These are phyloP conservation scores for Saccharomyces pastorianus DNA, from an alignment of 1,139 yeast species.

Conservation along the genomic window DNA sequence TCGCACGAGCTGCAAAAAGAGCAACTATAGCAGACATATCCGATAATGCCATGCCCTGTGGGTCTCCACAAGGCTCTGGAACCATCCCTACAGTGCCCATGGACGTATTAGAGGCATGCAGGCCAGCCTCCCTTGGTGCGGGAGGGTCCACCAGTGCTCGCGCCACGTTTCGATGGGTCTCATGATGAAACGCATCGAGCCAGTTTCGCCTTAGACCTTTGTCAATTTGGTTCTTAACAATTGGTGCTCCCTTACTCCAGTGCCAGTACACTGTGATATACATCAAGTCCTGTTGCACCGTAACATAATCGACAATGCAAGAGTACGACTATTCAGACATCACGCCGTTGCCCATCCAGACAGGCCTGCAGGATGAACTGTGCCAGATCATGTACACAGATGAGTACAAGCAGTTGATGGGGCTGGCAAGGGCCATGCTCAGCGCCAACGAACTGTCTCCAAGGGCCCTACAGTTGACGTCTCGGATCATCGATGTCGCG, in stretches of 20 bases:
- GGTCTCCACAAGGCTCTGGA: background rate
- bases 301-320: slow-evolving; percentile 1
- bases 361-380: slow-evolving; percentile 41
- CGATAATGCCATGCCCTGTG: background rate
- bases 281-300: slow-evolving; percentile 1
- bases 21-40: slow-evolving; percentile 13
- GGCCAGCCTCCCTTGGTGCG: too few relatives aligned
- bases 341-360: slow-evolving; percentile 16
- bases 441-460: slow-evolving; percentile 53
- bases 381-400: slow-evolving; percentile 74
- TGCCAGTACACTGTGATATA: background rate
- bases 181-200: background rate
- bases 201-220: background rate
- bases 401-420: slow-evolving; percentile 57
- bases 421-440: slow-evolving; percentile 56
- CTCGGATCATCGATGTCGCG: slow-evolving; percentile 52
- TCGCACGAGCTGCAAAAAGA: slow-evolving; percentile 5
- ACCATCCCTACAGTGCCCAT: background rate
- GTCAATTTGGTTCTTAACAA: background rate
- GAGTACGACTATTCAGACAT: background rate
- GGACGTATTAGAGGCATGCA: too few relatives aligned
- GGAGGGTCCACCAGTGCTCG: background rate
- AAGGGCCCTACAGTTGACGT: slow-evolving; percentile 63
- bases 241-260: background rate
- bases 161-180: background rate